Evolutionary conservation across 2,329 filamentous ascomycete genomes (phyloP).

Genomic region (Fusarium coicis): DNA sequence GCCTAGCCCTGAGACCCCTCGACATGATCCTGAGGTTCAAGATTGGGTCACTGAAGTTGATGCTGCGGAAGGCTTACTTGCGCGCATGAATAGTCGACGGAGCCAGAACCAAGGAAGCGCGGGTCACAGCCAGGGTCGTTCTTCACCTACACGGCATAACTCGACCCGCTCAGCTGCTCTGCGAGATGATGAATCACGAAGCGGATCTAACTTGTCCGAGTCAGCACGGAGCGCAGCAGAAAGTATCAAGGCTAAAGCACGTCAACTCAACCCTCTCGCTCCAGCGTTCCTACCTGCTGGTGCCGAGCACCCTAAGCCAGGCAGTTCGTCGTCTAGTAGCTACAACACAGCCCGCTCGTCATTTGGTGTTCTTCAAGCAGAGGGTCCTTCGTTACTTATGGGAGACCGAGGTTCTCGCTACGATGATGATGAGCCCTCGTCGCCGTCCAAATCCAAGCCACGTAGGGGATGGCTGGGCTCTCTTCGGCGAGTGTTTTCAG

Average conservation of each 20-base stretch:
- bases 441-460: slow-evolving; percentile 67
- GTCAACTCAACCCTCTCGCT: slow-evolving; percentile 49
- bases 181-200: slow-evolving; percentile 62
- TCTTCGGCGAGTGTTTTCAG: slow-evolving; percentile 70
- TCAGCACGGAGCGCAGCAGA: slow-evolving; percentile 59
- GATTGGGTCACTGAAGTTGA: slow-evolving; percentile 69
- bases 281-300: slow-evolving; percentile 41
- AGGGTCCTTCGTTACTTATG: slow-evolving; percentile 62
- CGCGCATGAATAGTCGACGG: slow-evolving; percentile 52
- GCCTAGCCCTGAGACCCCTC: slow-evolving; percentile 55
- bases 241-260: slow-evolving; percentile 51
- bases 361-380: slow-evolving; percentile 63
- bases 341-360: slow-evolving; percentile 66
- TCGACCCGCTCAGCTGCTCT: slow-evolving; percentile 51
- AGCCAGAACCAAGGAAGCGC: slow-evolving; percentile 30
- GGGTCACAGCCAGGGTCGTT: slow-evolving; percentile 43
- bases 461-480: slow-evolving; percentile 75
- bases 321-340: slow-evolving; percentile 56
- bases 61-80: slow-evolving; percentile 63
- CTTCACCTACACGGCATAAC: slow-evolving; percentile 53
- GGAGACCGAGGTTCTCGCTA: slow-evolving; percentile 43
- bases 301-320: slow-evolving; percentile 48
- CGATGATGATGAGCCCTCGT: slow-evolving; percentile 57
- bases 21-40: slow-evolving; percentile 63
- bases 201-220: slow-evolving; percentile 68